Conservation (phyloP, 345 rosid species). For the Brassica carinata region DNA sequence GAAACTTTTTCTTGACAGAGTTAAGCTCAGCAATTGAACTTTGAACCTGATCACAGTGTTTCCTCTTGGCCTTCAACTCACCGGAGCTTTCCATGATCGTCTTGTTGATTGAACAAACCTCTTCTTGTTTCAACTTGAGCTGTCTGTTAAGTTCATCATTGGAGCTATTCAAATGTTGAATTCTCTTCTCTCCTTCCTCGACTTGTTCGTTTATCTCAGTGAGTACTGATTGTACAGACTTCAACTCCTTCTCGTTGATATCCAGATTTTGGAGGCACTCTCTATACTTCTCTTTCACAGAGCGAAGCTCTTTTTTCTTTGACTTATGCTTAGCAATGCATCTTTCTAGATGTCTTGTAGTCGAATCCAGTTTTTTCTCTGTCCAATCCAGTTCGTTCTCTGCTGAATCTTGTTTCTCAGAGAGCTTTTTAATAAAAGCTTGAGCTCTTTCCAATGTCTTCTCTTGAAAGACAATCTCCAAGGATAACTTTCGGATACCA, state of each 20-base stretch:
- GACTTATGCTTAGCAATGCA: conserved; percentile 11
- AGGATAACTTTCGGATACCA: conserved; percentile 23
- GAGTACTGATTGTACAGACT: conserved; percentile 19
- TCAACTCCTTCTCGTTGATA: conserved; percentile 32
- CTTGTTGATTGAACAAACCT: conserved; percentile 25
- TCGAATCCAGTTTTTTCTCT: conserved; percentile 30
- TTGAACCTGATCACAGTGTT: conserved; percentile 8
- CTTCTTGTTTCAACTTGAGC: conserved; percentile 27
- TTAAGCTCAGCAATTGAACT: conserved; percentile 27
- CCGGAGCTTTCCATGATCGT: conserved; percentile 14
- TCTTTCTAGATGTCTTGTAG: background rate
- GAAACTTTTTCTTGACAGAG: conserved; percentile 20
- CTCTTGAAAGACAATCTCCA: conserved; percentile 29
- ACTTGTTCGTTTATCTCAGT: conserved; percentile 30
- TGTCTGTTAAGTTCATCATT: conserved; percentile 24
- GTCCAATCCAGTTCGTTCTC: conserved; percentile 30
- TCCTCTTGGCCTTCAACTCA: conserved; percentile 14
- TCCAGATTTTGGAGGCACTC: conserved; percentile 24
- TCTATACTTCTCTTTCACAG: background rate
- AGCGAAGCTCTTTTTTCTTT: conserved; percentile 31
- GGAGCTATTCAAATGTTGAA: conserved; percentile 30
- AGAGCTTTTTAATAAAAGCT: conserved; percentile 8
- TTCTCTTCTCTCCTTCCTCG: conserved; percentile 28
- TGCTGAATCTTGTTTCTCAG: conserved; percentile 23
- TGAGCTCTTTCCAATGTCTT: conserved; percentile 36